Percentiles rank a stretch among this genome's conserved stretches.
These are phyloP conservation scores for Kodamaea sp. DNA, from an alignment of 1,139 yeast species.

Conservation along the genomic window DNA sequence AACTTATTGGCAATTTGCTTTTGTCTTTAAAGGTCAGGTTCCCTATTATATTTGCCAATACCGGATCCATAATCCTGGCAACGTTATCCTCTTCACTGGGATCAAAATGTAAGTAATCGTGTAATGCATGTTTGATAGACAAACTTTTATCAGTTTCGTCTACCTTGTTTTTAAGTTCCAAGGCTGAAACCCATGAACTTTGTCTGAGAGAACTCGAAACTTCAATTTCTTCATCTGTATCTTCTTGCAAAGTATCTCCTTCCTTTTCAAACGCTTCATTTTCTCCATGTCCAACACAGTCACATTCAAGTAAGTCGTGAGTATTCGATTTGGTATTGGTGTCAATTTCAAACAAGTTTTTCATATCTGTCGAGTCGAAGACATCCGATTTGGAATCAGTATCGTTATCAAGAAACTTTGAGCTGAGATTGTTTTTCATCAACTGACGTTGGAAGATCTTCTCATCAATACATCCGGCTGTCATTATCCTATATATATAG, in stretches of 20 bases:
- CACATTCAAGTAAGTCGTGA: constrained; percentile 80
- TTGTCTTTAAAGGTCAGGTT: constrained; percentile 12
- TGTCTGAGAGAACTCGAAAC: constrained; percentile 8
- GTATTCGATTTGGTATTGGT: constrained; percentile 64
- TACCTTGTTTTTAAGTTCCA: constrained; percentile 38
- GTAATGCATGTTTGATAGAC: constrained; percentile 56
- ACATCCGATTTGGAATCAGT: constrained; percentile 35
- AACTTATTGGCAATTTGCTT: constrained; percentile 16
- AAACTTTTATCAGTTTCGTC: constrained; percentile 34
- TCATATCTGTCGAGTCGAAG: constrained; percentile 65
- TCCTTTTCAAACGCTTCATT: constrained; percentile 19
- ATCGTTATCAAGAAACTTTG: constrained; percentile 69
- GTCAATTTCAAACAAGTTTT: constrained; percentile 69
- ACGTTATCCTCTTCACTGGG: constrained; percentile 27
- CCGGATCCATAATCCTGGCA: constrained; percentile 12
- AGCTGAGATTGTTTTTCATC: constrained; percentile 79
- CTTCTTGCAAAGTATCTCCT: constrained; percentile 13
- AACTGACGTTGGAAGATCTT: constrained; percentile 94
- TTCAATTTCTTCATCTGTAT: constrained; percentile 15
- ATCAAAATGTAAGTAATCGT: constrained; percentile 62
- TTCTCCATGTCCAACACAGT: constrained; percentile 56
- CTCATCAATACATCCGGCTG: constrained; percentile 92
- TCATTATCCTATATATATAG: constrained; percentile 76
- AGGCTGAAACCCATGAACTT: constrained; percentile 53
- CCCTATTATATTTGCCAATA: constrained; percentile 14